Evolutionary conservation across 75 land plant genomes (phyloP), one percentile per base, ranked within the genome.

Genomic region (Picea sitchensis): DNA sequence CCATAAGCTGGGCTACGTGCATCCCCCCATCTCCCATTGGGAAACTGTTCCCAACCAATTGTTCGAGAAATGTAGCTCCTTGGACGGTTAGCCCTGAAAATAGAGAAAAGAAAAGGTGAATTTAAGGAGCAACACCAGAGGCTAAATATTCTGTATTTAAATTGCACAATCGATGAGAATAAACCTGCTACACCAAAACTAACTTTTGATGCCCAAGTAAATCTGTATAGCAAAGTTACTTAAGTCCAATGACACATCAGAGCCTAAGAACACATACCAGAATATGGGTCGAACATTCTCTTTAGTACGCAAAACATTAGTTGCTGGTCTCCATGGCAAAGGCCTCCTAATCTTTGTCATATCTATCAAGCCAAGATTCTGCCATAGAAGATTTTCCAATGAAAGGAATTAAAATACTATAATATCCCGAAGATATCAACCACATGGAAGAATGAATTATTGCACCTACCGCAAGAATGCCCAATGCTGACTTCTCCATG

Each of bases 271-370:
- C n/a, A 73, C 88, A 75, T 86, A 96, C 99, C 99, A 96, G 85
- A 96, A 96, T 57, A 96, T 95, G 18, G 99, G 99, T 15, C 98
- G 91, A 65, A 96, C 98, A 83, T 95, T 93, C 81, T 96, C 99
- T 62, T 91, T 91, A 26, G 80, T 86, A 51, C 98, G 93, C 78
- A 80, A 84, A 63, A 87, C 79, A 87, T 96, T 94, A 31, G 99
- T 78, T 14, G 99, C 94, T 21, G 87, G 91, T 80, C 98, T 92
- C 99, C 99, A 96, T 36, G 99, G 99, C 38, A 94, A 83, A 54
- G 93, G 71, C 83, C 99, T 91, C 78, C 82, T 81, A 23, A 94
- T 79, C 82, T 87, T 93, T 30, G 83, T 79, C 59, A 93, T 86
- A 74, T 95, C 99, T 54, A 97, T 90, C 59, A 97, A 76, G 32